Evolutionary conservation across 75 land plant species (phyloP).

Genomic region (Gnetum montanum): DNA sequence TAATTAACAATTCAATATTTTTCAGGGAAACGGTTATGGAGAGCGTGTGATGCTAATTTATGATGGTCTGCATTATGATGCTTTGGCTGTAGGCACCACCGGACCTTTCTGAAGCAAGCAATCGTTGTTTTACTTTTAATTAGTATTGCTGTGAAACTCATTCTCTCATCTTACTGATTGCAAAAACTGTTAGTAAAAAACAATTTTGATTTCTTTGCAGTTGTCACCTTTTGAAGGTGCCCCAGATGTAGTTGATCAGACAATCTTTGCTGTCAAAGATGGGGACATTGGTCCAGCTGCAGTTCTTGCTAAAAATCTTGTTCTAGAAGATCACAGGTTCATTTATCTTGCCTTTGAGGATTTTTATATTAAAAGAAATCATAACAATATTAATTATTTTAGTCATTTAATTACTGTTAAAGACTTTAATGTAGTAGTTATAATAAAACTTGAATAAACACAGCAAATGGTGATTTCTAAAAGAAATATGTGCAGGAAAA

Average conservation of each 20-base stretch:
- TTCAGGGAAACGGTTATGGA: conserved; percentile 62
- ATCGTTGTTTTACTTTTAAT: conserved; percentile 5
- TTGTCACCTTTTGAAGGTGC: conserved; percentile 86
- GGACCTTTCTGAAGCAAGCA: too few species aligned
- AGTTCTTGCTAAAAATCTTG: conserved; percentile 57
- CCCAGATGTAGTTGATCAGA: conserved; percentile 96
- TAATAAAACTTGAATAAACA: too few species aligned
- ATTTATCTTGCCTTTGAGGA: neutral
- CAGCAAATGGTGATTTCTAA: too few species aligned
- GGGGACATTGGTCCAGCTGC: conserved; percentile 66
- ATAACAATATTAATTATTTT: too few species aligned
- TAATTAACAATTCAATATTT: neutral
- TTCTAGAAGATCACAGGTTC: conserved; percentile 82
- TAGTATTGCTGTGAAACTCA: too few species aligned
- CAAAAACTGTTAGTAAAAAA: too few species aligned
- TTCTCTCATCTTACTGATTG: too few species aligned
- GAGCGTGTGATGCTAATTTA: conserved; percentile 95
- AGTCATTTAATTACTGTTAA: too few species aligned
- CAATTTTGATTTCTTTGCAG: conserved; percentile 34
- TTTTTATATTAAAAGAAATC: neutral
- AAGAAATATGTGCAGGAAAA: conserved; percentile 53
- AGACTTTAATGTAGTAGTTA: too few species aligned
- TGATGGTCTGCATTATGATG: conserved; percentile 98
- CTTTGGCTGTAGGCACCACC: conserved; percentile 66
- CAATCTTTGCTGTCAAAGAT: conserved; percentile 61